Evolutionary conservation across 495 filamentous ascomycete species (phyloP), one percentile per base, ranked within the genome.

Genomic region (Bacidia gigantensis): DNA sequence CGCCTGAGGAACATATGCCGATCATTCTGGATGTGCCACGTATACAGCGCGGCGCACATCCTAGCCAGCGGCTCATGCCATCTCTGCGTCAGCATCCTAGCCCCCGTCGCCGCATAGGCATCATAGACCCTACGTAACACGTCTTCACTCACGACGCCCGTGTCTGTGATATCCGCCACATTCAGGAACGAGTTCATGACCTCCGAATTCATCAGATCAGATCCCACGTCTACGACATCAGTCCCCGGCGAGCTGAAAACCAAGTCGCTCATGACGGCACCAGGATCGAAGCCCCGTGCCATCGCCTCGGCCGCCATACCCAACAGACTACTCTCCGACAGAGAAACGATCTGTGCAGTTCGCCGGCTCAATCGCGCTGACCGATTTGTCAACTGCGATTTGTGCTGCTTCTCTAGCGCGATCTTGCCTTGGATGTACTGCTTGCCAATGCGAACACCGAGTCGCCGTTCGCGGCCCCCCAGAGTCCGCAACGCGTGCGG

Each of bases 151-250:
- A 67, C 53, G 24, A 67, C 39, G 40, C 64, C 64, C 10, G 49
- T 60, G 12, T 63, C 62, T n/a, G 59, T 62, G 42, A 67, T 55
- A 48, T 67, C 64, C 2, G 59, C 46, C 21, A 58, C 59, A 48
- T 64, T 65, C 2, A 67, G 49, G 43, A 67, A 56, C 42, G 60
- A 61, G 50, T 67, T 67, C 51, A 65, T 50, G 32, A 65, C 50
- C 53, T 67, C 64, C 3, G 64, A 63, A 50, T 65, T 64, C 26
- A 53, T 44, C 20, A 67, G 50, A 46, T 67, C 64, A 44, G 45
- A 62, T 17, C 64, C 64, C 7, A 67, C 60, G 38, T 67, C 64
- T 29, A 67, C 56, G 3, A 67, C 57, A 52, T 67, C 64, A 11
- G 61, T 64, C 9, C 52, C 59, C n/a, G 64, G 64, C 7, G 49